phyloP scores from a whole-genome alignment of 2,329 filamentous ascomycete genomes.

The Mollisiaceae sp. region DNA sequence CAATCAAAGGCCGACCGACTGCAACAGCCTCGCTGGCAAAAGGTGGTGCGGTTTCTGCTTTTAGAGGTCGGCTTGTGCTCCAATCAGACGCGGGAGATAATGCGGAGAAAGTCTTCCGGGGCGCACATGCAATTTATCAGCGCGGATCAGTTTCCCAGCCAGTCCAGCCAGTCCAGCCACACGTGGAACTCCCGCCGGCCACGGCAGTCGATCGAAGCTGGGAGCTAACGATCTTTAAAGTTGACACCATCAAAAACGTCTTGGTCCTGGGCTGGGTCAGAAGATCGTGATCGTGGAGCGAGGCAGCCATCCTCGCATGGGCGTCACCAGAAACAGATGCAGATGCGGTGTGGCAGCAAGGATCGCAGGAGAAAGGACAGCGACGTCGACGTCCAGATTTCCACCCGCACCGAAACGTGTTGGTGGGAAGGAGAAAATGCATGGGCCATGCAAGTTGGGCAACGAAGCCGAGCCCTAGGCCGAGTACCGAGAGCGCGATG shows the following conservation, averaged over 20 bases:
- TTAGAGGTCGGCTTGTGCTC: neutral
- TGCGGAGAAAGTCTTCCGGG: slow-evolving; percentile 1
- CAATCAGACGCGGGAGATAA: neutral
- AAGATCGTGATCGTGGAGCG: neutral
- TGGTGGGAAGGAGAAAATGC: neutral
- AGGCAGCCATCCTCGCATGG: neutral
- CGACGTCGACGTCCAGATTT: neutral
- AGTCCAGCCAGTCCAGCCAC: slow-evolving; percentile 6
- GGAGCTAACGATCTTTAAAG: neutral
- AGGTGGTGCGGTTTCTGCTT: neutral
- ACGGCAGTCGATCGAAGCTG: slow-evolving; percentile 11
- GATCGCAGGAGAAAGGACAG: neutral
- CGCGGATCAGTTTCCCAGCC: neutral
- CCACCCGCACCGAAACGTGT: neutral
- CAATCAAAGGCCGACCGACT: neutral
- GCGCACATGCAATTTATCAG: neutral
- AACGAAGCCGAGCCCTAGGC: neutral
- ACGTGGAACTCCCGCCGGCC: neutral
- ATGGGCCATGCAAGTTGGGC: neutral
- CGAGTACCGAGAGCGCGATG: neutral
- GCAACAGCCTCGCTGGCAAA: slow-evolving; percentile 6
- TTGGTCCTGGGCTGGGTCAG: neutral
- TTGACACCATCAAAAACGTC: neutral
- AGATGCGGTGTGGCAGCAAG: neutral
- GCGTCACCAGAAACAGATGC: slow-evolving; percentile 2